These are phyloP conservation scores for Murraya paniculata DNA, from an alignment of 345 rosid species.

Conservation along the genomic window DNA sequence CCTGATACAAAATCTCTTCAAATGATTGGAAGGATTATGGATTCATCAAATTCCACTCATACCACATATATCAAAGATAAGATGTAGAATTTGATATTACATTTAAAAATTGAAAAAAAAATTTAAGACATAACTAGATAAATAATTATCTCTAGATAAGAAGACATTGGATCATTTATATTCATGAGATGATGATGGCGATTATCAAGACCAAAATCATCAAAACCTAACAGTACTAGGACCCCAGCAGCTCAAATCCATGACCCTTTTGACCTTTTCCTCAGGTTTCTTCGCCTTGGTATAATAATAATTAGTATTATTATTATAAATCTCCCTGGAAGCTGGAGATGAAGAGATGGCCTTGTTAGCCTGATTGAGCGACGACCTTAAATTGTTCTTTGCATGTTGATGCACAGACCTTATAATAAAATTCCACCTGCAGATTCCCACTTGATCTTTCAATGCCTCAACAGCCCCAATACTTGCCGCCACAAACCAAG, in stretches of 20 bases:
- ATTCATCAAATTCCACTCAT: neutral
- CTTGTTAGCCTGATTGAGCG: slow-evolving; percentile 19
- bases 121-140: too few species aligned
- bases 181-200: too few species aligned
- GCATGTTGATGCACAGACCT: slow-evolving; percentile 37
- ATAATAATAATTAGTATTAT: neutral
- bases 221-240: slow-evolving; percentile 44
- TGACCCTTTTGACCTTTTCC: slow-evolving; percentile 23
- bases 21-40: too few species aligned
- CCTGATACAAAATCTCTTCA: neutral
- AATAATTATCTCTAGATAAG: too few species aligned
- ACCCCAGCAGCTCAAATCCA: slow-evolving; percentile 44
- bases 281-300: slow-evolving; percentile 24
- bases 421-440: slow-evolving; percentile 46
- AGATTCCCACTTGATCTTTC: slow-evolving; percentile 46
- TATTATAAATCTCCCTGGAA: neutral
- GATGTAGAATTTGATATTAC: neutral
- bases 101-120: too few species aligned
- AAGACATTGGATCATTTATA: too few species aligned
- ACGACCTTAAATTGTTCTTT: slow-evolving; percentile 25
- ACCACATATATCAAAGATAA: too few species aligned
- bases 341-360: slow-evolving; percentile 14
- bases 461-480: slow-evolving; percentile 50
- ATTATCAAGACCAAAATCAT: neutral
- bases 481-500: slow-evolving; percentile 54